A percentile compares a stretch with the other conserved stretches of the same genome.
These are phyloP conservation scores for Lachancea thermotolerans DNA, from an alignment of 805 yeast species.

Conservation along the genomic window DNA sequence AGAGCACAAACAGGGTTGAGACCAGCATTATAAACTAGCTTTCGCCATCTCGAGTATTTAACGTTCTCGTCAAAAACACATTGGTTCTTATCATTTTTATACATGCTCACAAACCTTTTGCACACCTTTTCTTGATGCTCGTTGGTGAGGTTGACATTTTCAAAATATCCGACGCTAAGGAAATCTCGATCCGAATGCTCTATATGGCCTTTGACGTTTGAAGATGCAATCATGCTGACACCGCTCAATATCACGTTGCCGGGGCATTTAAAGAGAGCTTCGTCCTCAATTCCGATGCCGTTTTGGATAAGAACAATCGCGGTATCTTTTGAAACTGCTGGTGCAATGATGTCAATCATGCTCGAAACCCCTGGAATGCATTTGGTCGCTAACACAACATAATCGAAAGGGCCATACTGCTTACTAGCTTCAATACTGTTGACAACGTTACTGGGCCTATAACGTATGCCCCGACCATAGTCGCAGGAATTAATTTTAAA, in stretches of 20 bases:
- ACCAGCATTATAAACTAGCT: constrained; percentile 63
- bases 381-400: constrained; percentile 53
- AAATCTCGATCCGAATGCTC: constrained; percentile 43
- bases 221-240: constrained; percentile 55
- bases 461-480: constrained; percentile 45
- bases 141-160: constrained; percentile 31
- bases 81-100: constrained; percentile 38
- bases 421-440: constrained; percentile 35
- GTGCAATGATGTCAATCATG: constrained; percentile 44
- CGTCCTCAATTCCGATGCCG: constrained; percentile 55
- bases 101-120: constrained; percentile 40
- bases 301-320: constrained; percentile 52
- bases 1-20: constrained; percentile 58
- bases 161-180: constrained; percentile 37
- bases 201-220: constrained; percentile 40
- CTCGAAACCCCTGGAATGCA: constrained; percentile 57
- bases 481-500: constrained; percentile 51
- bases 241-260: constrained; percentile 49
- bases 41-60: constrained; percentile 52
- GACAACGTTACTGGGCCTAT: constrained; percentile 42
- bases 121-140: constrained; percentile 29
- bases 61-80: constrained; percentile 39
- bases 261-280: constrained; percentile 45
- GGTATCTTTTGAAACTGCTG: constrained; percentile 43
- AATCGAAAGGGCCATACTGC: constrained; percentile 39